Evolutionary conservation across 306 rosid species (phyloP), one percentile per base, ranked within the genome.

Genomic region (Canavalia gladiata): DNA sequence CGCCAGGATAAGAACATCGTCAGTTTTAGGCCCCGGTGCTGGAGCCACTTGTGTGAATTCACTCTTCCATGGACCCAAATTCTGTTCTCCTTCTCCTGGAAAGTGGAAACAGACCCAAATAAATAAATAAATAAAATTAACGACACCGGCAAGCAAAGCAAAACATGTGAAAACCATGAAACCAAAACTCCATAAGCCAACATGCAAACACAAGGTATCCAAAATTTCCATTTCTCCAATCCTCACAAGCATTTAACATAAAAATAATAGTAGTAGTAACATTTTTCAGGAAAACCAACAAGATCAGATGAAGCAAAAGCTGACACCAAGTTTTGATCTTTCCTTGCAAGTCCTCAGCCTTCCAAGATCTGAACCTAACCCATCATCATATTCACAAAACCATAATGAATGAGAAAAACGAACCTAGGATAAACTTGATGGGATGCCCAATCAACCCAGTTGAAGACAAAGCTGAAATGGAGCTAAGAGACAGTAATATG

Each of bases 41-140:
- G 71, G 86, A 59, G 98, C 91, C 71, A 81, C 58, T 72, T 87
- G 82, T 46, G 84, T 72, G 29, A 83, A 75, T 72, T 81, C 90
- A 73, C 83, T 89, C 87, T 86, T 83, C 99, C 92, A 90, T n/a
- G 94, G 84, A 87, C 92, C 97, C 81, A 93, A 66, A 89, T 88
- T 90, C 59, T 87, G 87, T 62, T 86, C 85, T 77, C 85, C 97
- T 89, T 82, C 84, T 66, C 88, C 97, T 95, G 84, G 1, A 58
- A 75, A 67, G 45, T 3, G 2, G 60, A 52, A 52, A 82, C 7
- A 13, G 8, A 46, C 49, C 25, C 7, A 18, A 74, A 62, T 43
- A 25, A 47, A 55, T 18, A 9, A 0, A 30, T 35, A 31, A 65
- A 13, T 51, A 59, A 7, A 57, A 9, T 45, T 41, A 71, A 54